A percentile compares a stretch with the other conserved stretches of the same genome.
Evolutionary conservation across 306 rosid species (phyloP).

Genomic region (Quercus mongolica): DNA sequence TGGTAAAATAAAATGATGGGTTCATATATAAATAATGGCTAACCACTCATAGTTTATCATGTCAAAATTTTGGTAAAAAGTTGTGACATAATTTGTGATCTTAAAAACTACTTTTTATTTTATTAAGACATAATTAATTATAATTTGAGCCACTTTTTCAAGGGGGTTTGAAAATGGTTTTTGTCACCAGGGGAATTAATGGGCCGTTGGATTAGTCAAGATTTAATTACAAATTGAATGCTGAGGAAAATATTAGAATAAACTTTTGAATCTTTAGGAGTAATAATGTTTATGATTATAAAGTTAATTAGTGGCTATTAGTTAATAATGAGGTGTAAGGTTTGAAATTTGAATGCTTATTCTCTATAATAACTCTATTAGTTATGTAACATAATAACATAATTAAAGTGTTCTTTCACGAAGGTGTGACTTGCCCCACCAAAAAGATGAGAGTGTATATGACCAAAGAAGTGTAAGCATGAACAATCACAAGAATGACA

Average conservation of each 20-base stretch:
- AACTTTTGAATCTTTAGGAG: neutral
- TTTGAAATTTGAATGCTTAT: neutral
- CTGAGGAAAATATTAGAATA: neutral
- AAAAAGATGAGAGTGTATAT: neutral
- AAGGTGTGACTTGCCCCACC: too few relatives aligned
- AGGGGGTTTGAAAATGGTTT: too few relatives aligned
- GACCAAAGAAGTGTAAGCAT: neutral
- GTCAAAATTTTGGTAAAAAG: fast-evolving
- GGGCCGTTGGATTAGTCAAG: too few relatives aligned
- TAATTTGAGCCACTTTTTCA: neutral
- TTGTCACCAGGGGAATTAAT: too few relatives aligned
- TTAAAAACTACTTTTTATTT: too few relatives aligned
- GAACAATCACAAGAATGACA: neutral
- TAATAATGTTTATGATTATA: neutral
- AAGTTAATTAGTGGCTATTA: neutral
- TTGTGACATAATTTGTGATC: too few relatives aligned
- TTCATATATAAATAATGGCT: neutral
- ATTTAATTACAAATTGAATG: neutral
- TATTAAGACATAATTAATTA: too few relatives aligned
- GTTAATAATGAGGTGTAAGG: neutral
- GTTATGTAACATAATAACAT: neutral
- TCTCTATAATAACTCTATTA: neutral
- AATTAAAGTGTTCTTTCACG: too few relatives aligned
- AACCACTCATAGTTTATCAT: neutral
- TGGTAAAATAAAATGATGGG: fast-evolving